These are phyloP conservation scores for Gonapodya sp. DNA, from an alignment of 192 early-diverging fungal genomes.

Conservation along the genomic window DNA sequence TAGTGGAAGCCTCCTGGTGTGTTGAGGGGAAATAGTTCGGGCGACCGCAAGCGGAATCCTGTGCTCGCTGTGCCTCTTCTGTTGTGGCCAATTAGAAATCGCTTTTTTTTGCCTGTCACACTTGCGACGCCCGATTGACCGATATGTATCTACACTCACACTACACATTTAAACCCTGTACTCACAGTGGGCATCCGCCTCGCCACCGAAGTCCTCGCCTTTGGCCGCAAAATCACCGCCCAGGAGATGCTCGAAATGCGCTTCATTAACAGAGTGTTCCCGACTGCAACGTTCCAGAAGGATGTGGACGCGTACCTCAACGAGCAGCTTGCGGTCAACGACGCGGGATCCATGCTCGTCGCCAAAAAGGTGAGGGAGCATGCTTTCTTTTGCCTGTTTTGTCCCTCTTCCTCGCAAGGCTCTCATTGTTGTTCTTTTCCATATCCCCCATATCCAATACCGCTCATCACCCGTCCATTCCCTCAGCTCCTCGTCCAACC, in stretches of 20 bases:
- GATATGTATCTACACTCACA: too few species aligned
- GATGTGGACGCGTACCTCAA: not conserved
- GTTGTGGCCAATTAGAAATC: too few species aligned
- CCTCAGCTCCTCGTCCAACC: not conserved
- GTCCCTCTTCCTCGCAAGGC: too few species aligned
- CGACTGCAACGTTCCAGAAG: not conserved
- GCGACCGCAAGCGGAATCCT: too few species aligned
- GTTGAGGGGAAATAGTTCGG: too few species aligned
- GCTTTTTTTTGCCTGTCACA: too few species aligned
- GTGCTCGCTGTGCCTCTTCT: too few species aligned
- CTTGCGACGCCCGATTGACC: too few species aligned
- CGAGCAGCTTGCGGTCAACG: not conserved
- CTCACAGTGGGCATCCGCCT: not conserved
- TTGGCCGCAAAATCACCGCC: slow-evolving; percentile 8
- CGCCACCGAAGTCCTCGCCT: slow-evolving; percentile 1
- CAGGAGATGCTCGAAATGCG: not conserved
- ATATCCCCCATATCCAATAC: not conserved
- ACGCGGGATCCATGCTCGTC: not conserved
- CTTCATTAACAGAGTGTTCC: slow-evolving; percentile 8
- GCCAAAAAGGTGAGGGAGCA: not conserved
- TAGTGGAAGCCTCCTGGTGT: too few species aligned
- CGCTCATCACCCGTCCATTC: not conserved
- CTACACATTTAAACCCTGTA: not conserved
- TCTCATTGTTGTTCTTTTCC: not conserved
- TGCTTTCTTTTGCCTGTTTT: not conserved